Percentiles rank a stretch among this genome's conserved stretches.
phyloP scores from a whole-genome alignment of 352 stramenopile genomes.

The Phytophthora sojae region DNA sequence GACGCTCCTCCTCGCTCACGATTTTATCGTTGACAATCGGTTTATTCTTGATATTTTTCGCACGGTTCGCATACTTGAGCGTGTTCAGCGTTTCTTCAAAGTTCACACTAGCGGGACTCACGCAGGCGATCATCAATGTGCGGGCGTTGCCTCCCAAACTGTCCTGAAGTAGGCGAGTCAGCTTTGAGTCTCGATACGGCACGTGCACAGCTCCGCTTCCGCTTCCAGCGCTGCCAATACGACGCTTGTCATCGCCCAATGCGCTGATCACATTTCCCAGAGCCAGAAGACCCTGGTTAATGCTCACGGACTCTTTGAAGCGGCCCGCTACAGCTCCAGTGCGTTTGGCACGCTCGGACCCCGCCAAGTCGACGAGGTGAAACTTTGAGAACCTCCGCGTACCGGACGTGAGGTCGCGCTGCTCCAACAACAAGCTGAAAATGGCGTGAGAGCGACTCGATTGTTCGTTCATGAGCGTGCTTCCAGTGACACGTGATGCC shows the following conservation, averaged over 20 bases:
- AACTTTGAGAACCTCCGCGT: slow-evolving; percentile 89
- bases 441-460: slow-evolving; percentile 92
- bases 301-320: slow-evolving; percentile 95
- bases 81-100: slow-evolving; percentile 98
- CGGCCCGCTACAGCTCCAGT: slow-evolving; percentile 89
- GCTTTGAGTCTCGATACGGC: slow-evolving; percentile 92
- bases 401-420: slow-evolving; percentile 51
- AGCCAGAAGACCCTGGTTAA: slow-evolving; percentile 95
- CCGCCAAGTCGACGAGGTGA: slow-evolving; percentile 96
- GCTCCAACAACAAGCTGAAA: slow-evolving; percentile 89
- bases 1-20: slow-evolving; percentile 55
- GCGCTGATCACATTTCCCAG: slow-evolving; percentile 97
- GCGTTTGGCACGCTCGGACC: slow-evolving; percentile 94
- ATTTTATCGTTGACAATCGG: slow-evolving; percentile 95
- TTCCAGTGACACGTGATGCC: slow-evolving; percentile 81
- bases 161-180: slow-evolving; percentile 90
- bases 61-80: slow-evolving; percentile 98
- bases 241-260: slow-evolving; percentile 92
- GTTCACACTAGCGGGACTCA: slow-evolving; percentile 80
- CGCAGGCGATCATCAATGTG: slow-evolving; percentile 93
- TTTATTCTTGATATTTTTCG: slow-evolving; percentile 99
- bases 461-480: slow-evolving; percentile 92
- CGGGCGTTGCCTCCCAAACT: slow-evolving; percentile 90
- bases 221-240: slow-evolving; percentile 27
- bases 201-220: slow-evolving; percentile 66